These are phyloP conservation scores for Neonectria hederae DNA, from an alignment of 2,329 filamentous ascomycete genomes.

Conservation along the genomic window DNA sequence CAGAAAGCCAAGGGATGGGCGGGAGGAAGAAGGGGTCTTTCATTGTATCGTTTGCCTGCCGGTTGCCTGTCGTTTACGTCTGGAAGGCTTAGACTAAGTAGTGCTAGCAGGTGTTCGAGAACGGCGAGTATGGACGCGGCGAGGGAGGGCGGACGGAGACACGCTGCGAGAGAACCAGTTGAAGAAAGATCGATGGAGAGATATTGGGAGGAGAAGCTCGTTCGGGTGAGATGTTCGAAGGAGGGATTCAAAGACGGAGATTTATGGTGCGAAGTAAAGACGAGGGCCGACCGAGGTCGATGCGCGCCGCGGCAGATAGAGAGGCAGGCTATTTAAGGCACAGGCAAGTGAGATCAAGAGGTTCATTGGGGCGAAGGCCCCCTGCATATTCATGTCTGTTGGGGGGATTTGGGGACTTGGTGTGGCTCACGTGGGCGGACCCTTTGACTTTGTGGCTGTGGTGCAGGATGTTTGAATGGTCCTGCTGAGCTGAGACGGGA, in stretches of 20 bases:
- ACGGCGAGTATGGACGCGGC: background rate
- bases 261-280: background rate
- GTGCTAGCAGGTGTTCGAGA: background rate
- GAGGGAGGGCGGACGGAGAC: background rate
- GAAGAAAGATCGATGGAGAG: background rate
- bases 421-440: conserved; percentile 35
- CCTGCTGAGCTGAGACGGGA: background rate
- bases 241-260: background rate
- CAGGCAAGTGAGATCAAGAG: conserved; percentile 2
- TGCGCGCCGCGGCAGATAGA: background rate
- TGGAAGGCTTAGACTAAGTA: background rate
- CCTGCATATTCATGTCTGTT: conserved; percentile 32
- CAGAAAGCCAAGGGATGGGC: conserved; percentile 65
- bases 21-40: conserved; percentile 76
- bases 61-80: background rate
- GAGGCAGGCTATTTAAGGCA: background rate
- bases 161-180: background rate
- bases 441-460: conserved; percentile 25
- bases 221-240: background rate
- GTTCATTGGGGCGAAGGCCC: background rate
- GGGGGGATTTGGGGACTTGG: conserved; percentile 22
- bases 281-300: background rate
- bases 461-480: conserved; percentile 15
- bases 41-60: conserved; percentile 59
- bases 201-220: background rate